These are phyloP conservation scores for Alternaria sp. DNA, from an alignment of 2,329 filamentous ascomycete genomes.

Conservation along the genomic window DNA sequence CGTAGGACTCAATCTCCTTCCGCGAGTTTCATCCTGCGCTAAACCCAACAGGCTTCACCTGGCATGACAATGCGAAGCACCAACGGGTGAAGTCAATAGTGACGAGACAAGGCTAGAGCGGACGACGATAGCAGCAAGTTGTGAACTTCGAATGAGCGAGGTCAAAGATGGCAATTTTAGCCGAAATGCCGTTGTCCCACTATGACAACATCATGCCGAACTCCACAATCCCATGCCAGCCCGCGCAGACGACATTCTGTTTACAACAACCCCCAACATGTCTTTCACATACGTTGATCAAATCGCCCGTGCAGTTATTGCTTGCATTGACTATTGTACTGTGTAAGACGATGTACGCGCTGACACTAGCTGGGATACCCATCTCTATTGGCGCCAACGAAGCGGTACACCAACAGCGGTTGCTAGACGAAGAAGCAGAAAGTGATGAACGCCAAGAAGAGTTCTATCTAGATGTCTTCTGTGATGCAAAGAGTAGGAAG, in stretches of 20 bases:
- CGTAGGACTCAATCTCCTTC: not conserved
- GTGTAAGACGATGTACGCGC: constrained; percentile 36
- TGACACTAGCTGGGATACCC: constrained; percentile 55
- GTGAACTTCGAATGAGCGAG: not conserved
- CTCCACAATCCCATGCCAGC: constrained; percentile 21
- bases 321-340: not conserved
- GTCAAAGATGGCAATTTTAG: constrained; percentile 6
- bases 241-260: constrained; percentile 22
- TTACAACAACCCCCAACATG: constrained; percentile 13
- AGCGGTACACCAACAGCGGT: constrained; percentile 59
- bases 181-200: constrained; percentile 22
- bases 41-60: no score
- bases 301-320: not conserved
- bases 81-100: no score
- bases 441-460: constrained; percentile 59
- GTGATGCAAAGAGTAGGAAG: constrained; percentile 51
- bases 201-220: constrained; percentile 40
- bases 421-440: constrained; percentile 59
- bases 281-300: constrained; percentile 7
- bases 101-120: no score
- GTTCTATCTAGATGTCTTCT: constrained; percentile 60
- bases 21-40: no score
- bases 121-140: no score
- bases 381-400: constrained; percentile 60
- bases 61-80: no score